Conservation (phyloP, 306 rosid genomes). For the Cucurbita ficifolia region DNA sequence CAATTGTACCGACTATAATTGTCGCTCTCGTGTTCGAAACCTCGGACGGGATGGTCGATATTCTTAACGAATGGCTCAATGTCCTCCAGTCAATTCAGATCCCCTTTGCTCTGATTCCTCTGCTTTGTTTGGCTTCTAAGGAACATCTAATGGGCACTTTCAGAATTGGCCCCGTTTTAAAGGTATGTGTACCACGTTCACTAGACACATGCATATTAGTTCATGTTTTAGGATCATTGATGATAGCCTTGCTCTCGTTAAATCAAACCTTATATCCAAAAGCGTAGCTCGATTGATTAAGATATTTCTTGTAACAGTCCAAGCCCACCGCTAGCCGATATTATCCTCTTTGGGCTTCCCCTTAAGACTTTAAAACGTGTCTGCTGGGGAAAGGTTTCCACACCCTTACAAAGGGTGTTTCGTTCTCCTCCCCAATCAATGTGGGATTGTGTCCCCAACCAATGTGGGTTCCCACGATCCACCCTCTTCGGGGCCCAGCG, state of each 20-base stretch:
- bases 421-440: too few relatives aligned
- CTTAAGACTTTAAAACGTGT: too few relatives aligned
- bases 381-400: too few relatives aligned
- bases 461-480: background rate
- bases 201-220: background rate
- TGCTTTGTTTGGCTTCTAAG: slow-evolving; percentile 82
- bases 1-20: slow-evolving; percentile 72
- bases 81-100: slow-evolving; percentile 93
- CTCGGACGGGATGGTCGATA: slow-evolving; percentile 54
- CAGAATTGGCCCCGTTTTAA: slow-evolving; percentile 57
- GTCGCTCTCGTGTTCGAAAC: slow-evolving; percentile 77
- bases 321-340: too few relatives aligned
- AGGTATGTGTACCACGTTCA: slow-evolving; percentile 29
- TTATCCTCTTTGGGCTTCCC: too few relatives aligned
- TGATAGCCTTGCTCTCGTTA: background rate
- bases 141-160: slow-evolving; percentile 88
- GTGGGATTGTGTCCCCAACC: too few relatives aligned
- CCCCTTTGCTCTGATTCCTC: slow-evolving; percentile 92
- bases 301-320: background rate
- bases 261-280: background rate
- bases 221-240: background rate
- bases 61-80: slow-evolving; percentile 91
- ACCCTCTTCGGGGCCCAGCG: too few relatives aligned
- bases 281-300: background rate
- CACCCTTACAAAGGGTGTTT: too few relatives aligned